Base-by-base conservation (phyloP, 306 rosid species). In the Rosa rugosa region DNA sequence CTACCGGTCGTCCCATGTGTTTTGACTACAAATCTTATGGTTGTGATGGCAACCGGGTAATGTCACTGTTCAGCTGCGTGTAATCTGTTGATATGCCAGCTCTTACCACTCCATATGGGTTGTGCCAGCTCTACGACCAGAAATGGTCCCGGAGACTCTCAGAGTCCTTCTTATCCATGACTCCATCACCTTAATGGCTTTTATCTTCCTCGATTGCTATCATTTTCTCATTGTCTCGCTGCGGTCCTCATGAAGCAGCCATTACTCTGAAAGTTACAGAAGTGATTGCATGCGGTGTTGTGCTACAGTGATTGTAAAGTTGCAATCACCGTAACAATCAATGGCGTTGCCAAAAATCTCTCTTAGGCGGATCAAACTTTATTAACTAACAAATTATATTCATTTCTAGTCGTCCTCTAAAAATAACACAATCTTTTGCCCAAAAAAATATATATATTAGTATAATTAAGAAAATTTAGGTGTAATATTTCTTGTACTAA, bases 81-180 rank as follows among this genome's bases (percentile, higher is more conserved):
- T 31, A 71, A 50, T 8, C 5, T 27, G 68, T 62, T 62, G 40
- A 27, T 27, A 75, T 60, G 50, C 76, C 76, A 80, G 76, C 54
- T 80, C 73, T 56, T 41, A 8, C 6, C 23, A 42, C 16, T 65
- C 51, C 70, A 75, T 49, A 71, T 25, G 71, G 59, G 63, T 12
- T 64, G 50, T 81, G 76, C 81, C 84, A 75, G 84, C 76, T 77
- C 80, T 20, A 75, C 27, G 68, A 71, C 56, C 57, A 71, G 51
- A 79, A 64, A 82, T 83, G 94, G 94, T 85, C 92, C 94, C 91
- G 12, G 25, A 20, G 31, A 31, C 36, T 31, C 36, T 31, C 36
- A 31, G 34, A 62, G 44, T 70, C 47, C 65, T 11, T 11, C 5
- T 3, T 14, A 44, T 76, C 63, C 38, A 44, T n/a, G 16, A 27